These are phyloP conservation scores for Paraconiothyrium sp. DNA, from an alignment of 2,329 filamentous ascomycete genomes.

Conservation along the genomic window DNA sequence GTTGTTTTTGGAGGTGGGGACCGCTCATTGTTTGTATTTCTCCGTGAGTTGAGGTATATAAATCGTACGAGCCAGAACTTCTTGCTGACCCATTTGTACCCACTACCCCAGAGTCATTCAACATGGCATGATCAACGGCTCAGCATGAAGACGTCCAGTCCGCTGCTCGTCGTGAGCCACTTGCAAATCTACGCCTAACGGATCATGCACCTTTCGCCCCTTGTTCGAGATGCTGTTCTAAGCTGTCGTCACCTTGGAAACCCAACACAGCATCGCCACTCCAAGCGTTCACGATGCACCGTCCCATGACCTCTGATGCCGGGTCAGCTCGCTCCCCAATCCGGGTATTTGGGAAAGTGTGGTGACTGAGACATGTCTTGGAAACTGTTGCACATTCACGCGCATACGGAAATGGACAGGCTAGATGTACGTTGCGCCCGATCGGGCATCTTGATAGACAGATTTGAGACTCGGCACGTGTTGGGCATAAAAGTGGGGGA, in stretches of 20 bases:
- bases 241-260: background rate
- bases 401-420: slow-evolving; percentile 49
- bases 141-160: background rate
- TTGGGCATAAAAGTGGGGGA: background rate
- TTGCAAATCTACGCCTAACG: background rate
- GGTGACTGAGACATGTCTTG: slow-evolving; percentile 33
- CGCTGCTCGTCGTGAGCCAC: background rate
- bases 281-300: background rate
- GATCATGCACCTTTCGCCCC: background rate
- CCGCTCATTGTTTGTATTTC: background rate
- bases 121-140: background rate
- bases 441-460: slow-evolving; percentile 26
- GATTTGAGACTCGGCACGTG: slow-evolving; percentile 41
- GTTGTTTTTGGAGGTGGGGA: background rate
- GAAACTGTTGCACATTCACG: slow-evolving; percentile 44
- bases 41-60: background rate
- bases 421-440: slow-evolving; percentile 39
- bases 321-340: slow-evolving; percentile 11
- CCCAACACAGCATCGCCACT: background rate
- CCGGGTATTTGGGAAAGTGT: slow-evolving; percentile 22
- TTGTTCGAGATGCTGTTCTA: background rate
- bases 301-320: slow-evolving; percentile 3
- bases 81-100: background rate
- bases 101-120: too few species aligned
- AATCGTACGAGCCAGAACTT: background rate